Evolutionary conservation across 169 alveolate species (phyloP), one percentile per base, ranked within the genome.

Genomic region (Eimeria maxima): DNA sequence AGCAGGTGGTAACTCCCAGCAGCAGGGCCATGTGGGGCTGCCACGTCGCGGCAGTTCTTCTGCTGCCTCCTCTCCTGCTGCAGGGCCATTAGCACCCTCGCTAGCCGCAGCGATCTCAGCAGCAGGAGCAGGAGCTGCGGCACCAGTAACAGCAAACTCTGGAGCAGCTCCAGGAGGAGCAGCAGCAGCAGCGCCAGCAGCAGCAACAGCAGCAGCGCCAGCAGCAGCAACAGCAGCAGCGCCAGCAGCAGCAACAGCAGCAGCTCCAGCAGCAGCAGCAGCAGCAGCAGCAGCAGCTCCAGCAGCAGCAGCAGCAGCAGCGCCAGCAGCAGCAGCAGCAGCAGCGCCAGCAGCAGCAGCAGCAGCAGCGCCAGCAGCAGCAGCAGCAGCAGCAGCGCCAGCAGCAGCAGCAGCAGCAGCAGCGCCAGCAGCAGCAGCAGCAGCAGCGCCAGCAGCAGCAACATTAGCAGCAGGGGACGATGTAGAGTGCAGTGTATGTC

Each of bases 401-500:
- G 87, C 90, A 4, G 7, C 90, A 33, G 11, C 53, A 20, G 45
- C 33, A 2, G 2, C 71, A 47, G 38, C 71, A 47, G 67, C 90
- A n/a, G 73, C 73, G 0, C 3, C 90, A 7, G 90, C 90, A 47
- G 11, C 45, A 18, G 73, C 90, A 81, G 73, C 73, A 50, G 50
- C 44, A 50, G 50, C 90, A 81, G 67, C 90, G 50, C 47, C 42
- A n/a, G 90, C 44, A 50, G 71, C 71, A 50, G 45, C 73, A 50
- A 73, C 90, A 81, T 47, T 50, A 81, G 67, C 71, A 27, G 73
- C 73, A 67, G 95, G 33, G 47, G 95, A 50, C 10, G 73, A 81
- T n/a, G 45, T 55, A 3, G 89, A 96, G 20, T 97, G 98, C 91
- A 90, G 95, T 38, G 97, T 97, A 18, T 97, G 98, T 87, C 95